Conservation (phyloP, 352 stramenopile species). For the Phytophthora tubulina region DNA sequence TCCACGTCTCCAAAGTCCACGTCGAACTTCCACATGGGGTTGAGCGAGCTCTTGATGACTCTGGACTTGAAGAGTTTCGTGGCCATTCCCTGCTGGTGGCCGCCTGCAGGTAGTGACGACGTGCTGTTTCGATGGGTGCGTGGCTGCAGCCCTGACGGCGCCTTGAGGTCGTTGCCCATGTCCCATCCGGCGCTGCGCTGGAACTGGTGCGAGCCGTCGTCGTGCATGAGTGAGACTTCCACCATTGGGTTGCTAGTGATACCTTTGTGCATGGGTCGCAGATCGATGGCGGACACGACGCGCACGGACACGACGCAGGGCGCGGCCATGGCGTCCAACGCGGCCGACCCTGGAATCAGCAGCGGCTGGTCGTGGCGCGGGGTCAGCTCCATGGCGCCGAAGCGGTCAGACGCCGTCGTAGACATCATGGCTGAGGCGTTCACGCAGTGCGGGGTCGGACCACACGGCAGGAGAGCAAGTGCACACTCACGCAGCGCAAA, state of each 20-base stretch:
- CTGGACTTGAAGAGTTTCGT: slow-evolving; percentile 66
- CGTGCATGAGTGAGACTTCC: slow-evolving; percentile 75
- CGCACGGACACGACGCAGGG: slow-evolving; percentile 69
- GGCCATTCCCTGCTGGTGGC: slow-evolving; percentile 35
- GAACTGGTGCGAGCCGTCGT: slow-evolving; percentile 47
- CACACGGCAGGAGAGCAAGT: slow-evolving; percentile 22
- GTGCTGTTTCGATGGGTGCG: slow-evolving; percentile 28
- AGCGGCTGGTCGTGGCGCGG: slow-evolving; percentile 67
- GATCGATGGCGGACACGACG: slow-evolving; percentile 61
- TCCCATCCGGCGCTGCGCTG: slow-evolving; percentile 49
- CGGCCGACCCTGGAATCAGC: slow-evolving; percentile 60
- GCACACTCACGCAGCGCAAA: slow-evolving; percentile 1
- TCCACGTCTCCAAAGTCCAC: slow-evolving; percentile 85
- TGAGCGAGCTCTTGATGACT: slow-evolving; percentile 77
- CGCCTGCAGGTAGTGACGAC: slow-evolving; percentile 33
- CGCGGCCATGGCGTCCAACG: slow-evolving; percentile 68
- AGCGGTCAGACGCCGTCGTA: slow-evolving; percentile 37
- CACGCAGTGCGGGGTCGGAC: slow-evolving; percentile 30
- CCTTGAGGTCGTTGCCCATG: slow-evolving; percentile 61
- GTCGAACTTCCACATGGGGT: slow-evolving; percentile 86
- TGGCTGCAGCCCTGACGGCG: slow-evolving; percentile 17
- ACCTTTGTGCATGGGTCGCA: slow-evolving; percentile 75
- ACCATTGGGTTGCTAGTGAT: slow-evolving; percentile 78
- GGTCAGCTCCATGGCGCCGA: slow-evolving; percentile 63
- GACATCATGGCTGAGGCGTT: slow-evolving; percentile 38